phyloP scores from a whole-genome alignment of 202 grass and related monocot species.

The Zizania palustris region DNA sequence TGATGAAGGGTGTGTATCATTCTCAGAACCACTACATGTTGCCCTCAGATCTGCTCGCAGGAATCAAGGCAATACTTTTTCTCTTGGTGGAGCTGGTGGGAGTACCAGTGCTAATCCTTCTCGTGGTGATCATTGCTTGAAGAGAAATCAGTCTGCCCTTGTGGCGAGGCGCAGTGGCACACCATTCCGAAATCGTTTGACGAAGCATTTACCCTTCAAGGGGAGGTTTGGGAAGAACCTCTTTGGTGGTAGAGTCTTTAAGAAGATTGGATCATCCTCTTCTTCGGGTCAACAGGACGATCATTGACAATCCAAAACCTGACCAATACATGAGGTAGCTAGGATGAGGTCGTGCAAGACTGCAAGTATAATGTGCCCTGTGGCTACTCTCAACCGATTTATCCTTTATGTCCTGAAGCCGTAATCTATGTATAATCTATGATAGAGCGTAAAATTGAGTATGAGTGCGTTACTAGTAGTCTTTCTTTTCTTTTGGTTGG shows the following conservation, averaged over 20 bases:
- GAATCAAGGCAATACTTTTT: constrained; percentile 34
- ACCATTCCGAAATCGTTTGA: constrained; percentile 61
- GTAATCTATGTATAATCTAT: constrained; percentile 44
- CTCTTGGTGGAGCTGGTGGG: constrained; percentile 44
- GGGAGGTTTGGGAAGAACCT: constrained; percentile 81
- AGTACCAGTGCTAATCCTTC: constrained; percentile 50
- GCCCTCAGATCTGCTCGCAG: constrained; percentile 58
- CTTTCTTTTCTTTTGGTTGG: constrained; percentile 37
- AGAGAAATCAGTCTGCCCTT: constrained; percentile 56
- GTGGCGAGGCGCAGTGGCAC: constrained; percentile 20
- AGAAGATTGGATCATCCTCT: constrained; percentile 53
- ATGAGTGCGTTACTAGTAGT: constrained; percentile 27
- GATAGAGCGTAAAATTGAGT: constrained; percentile 35
- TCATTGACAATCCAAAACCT: constrained; percentile 18
- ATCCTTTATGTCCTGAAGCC: constrained; percentile 22
- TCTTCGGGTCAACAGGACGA: constrained; percentile 52
- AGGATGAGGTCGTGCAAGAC: constrained; percentile 10
- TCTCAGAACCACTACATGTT: constrained; percentile 86
- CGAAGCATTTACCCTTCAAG: constrained; percentile 79
- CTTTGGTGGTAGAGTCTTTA: constrained; percentile 65
- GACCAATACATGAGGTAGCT: constrained; percentile 46
- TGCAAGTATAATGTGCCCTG: constrained; percentile 12
- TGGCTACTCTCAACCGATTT: background rate
- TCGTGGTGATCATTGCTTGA: constrained; percentile 36
- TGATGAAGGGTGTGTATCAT: constrained; percentile 55